A percentile compares a stretch with the other conserved stretches of the same genome.
phyloP scores from a whole-genome alignment of 768 basidiomycete genomes.

The Pilatotrama ljubarskyi region DNA sequence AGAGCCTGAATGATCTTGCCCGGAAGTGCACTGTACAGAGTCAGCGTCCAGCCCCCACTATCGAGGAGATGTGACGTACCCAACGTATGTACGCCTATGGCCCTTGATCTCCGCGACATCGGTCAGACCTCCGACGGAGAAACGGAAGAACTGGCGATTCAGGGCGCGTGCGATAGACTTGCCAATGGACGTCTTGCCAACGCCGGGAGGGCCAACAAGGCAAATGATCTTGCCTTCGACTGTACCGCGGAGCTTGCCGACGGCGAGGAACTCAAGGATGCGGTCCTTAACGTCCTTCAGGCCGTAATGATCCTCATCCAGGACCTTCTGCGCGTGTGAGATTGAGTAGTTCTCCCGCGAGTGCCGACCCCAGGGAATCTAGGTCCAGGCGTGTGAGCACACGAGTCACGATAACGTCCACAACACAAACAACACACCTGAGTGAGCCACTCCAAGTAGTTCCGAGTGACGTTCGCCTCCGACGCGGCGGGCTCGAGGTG shows the following conservation, averaged over 20 bases:
- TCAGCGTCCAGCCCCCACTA: not conserved
- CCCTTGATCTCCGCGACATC: slow-evolving; percentile 99
- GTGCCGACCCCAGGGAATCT: slow-evolving; percentile 97
- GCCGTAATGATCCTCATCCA: slow-evolving; percentile 96
- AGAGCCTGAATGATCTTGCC: slow-evolving; percentile 95
- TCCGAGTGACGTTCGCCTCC: slow-evolving; percentile 92
- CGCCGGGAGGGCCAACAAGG: slow-evolving; percentile 94
- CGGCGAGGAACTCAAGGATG: slow-evolving; percentile 94
- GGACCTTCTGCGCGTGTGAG: slow-evolving; percentile 71
- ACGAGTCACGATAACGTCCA: slow-evolving; percentile 5
- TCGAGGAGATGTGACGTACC: slow-evolving; percentile 45
- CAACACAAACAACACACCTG: slow-evolving; percentile 45
- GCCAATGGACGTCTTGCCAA: slow-evolving; percentile 96
- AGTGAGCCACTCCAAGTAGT: slow-evolving; percentile 92
- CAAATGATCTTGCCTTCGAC: slow-evolving; percentile 98
- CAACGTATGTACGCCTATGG: slow-evolving; percentile 95
- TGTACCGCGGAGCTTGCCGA: slow-evolving; percentile 90
- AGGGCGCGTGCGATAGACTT: slow-evolving; percentile 93
- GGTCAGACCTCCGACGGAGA: slow-evolving; percentile 94
- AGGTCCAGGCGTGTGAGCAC: slow-evolving; percentile 6
- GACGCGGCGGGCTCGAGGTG: slow-evolving; percentile 88
- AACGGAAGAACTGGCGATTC: slow-evolving; percentile 91
- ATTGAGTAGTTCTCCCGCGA: slow-evolving; percentile 93
- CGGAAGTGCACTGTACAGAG: slow-evolving; percentile 66
- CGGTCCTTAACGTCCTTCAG: slow-evolving; percentile 90